A percentile compares a stretch with the other conserved stretches of the same genome.
phyloP scores from a whole-genome alignment of 352 stramenopile genomes.

The Pythium insidiosum region DNA sequence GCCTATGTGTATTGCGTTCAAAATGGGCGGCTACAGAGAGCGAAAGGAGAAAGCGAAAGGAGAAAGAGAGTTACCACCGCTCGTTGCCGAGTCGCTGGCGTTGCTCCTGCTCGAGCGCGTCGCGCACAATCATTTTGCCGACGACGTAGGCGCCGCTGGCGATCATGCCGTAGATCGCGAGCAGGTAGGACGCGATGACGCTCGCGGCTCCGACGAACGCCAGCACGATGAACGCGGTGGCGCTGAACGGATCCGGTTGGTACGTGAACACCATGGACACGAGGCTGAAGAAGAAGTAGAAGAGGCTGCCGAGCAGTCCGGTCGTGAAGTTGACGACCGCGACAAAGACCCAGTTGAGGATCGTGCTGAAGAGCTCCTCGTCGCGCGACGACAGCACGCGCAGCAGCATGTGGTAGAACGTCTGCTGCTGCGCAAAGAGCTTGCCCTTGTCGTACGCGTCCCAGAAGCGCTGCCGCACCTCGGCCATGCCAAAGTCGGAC shows the following conservation, averaged over 20 bases:
- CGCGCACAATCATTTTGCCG: conserved; percentile 62
- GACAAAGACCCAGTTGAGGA: conserved; percentile 82
- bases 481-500: conserved; percentile 75
- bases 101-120: conserved; percentile 68
- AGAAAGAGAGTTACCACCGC: no score
- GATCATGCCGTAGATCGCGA: conserved; percentile 83
- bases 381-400: conserved; percentile 55
- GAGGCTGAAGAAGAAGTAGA: conserved; percentile 84
- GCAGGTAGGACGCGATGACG: conserved; percentile 80
- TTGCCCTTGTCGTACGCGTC: conserved; percentile 78
- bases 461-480: conserved; percentile 76
- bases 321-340: conserved; percentile 86
- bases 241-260: conserved; percentile 72
- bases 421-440: conserved; percentile 81
- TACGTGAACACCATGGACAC: conserved; percentile 81
- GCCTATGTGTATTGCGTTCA: conserved; percentile 18
- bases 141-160: conserved; percentile 74
- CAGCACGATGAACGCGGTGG: conserved; percentile 61
- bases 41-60: no score
- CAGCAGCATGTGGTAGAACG: conserved; percentile 84
- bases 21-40: no score
- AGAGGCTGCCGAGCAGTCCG: conserved; percentile 66
- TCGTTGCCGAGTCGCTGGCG: no score
- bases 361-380: conserved; percentile 67
- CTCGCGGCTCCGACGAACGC: conserved; percentile 64